Conservation (phyloP, 257 asterid genomes). For the Lantana camara region DNA sequence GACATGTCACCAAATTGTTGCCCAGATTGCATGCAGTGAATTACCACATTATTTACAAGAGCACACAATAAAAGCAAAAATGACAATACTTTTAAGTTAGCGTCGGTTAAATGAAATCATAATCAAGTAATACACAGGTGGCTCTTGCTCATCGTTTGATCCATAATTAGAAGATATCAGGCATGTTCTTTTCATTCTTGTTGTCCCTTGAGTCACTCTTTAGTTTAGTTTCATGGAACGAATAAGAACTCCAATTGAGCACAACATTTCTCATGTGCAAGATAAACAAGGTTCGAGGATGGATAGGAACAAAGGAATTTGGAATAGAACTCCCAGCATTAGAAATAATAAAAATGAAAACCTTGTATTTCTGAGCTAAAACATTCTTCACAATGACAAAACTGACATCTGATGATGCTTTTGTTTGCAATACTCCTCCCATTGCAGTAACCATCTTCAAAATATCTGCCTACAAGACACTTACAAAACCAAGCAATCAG, state of each 20-base stretch:
- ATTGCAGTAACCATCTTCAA: slow-evolving; percentile 75
- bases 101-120: slow-evolving; percentile 8
- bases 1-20: not conserved
- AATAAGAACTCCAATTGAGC: slow-evolving; percentile 12
- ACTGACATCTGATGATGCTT: slow-evolving; percentile 78
- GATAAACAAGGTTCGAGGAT: not conserved
- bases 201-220: slow-evolving; percentile 7
- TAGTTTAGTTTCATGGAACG: slow-evolving; percentile 2
- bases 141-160: slow-evolving; percentile 11
- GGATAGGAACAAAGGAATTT: not conserved
- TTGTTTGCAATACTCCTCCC: slow-evolving; percentile 79
- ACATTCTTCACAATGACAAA: slow-evolving; percentile 92
- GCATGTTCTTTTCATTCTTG: slow-evolving; percentile 9
- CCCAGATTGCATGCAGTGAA: not conserved
- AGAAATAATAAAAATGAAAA: slow-evolving; percentile 28
- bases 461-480: slow-evolving; percentile 63
- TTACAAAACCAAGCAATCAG: slow-evolving; percentile 30
- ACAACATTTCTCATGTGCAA: slow-evolving; percentile 14
- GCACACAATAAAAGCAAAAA: not conserved
- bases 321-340: slow-evolving; percentile 10
- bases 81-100: too few relatives aligned
- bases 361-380: slow-evolving; percentile 85
- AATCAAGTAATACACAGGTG: slow-evolving; percentile 4
- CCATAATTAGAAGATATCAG: slow-evolving; percentile 1
- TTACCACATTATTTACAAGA: not conserved